Evolutionary conservation across 306 rosid species (phyloP).

Genomic region (Lagenaria siceraria): DNA sequence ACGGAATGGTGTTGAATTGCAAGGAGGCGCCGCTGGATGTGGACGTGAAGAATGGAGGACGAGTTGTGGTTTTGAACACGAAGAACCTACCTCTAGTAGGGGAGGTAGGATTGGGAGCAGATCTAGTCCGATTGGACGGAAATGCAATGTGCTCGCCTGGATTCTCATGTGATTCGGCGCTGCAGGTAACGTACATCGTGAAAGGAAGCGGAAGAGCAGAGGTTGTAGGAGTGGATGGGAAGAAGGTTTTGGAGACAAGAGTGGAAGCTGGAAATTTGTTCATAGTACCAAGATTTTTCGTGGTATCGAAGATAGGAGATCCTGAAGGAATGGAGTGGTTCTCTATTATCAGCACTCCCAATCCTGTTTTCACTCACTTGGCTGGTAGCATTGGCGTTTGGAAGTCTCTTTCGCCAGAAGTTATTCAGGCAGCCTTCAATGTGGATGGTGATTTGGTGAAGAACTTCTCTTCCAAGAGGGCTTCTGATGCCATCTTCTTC

Average conservation of each 20-base stretch:
- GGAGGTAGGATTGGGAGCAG: conserved; percentile 68
- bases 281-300: conserved; percentile 79
- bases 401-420: conserved; percentile 35
- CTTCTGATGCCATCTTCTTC: conserved; percentile 65
- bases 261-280: conserved; percentile 59
- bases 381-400: conserved; percentile 36
- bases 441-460: conserved; percentile 48
- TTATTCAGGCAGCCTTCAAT: conserved; percentile 50
- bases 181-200: conserved; percentile 71
- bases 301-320: conserved; percentile 76
- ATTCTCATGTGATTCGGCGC: conserved; percentile 66
- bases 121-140: conserved; percentile 67
- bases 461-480: conserved; percentile 66
- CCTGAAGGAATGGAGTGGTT: conserved; percentile 88
- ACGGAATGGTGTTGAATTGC: conserved; percentile 63
- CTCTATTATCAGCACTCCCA: conserved; percentile 70
- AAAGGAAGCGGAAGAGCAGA: conserved; percentile 67
- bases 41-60: conserved; percentile 59
- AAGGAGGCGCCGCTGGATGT: conserved; percentile 71
- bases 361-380: conserved; percentile 21
- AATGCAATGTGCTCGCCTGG: conserved; percentile 69
- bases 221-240: conserved; percentile 67
- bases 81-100: conserved; percentile 77
- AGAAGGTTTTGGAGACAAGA: conserved; percentile 54
- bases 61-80: conserved; percentile 63